Evolutionary conservation across 176 grass and related monocot species (phyloP).

Genomic region (Carex littledalei): DNA sequence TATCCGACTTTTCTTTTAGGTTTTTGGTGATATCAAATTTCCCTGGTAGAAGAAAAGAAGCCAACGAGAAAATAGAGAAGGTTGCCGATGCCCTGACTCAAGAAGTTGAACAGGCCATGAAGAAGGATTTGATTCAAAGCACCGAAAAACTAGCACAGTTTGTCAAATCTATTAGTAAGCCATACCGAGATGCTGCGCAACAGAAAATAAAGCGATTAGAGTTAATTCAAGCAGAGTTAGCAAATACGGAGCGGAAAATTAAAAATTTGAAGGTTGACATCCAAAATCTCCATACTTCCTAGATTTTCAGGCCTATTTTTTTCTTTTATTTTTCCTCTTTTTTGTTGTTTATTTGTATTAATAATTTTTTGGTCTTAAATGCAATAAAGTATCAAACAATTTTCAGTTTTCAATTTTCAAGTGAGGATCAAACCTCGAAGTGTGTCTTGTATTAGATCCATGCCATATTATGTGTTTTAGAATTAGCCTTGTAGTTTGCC

Average conservation of each 20-base stretch:
- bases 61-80: conserved; percentile 50
- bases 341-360: background rate
- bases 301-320: background rate
- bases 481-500: background rate
- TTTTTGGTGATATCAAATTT: conserved; percentile 87
- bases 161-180: conserved; percentile 60
- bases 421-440: background rate
- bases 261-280: conserved; percentile 74
- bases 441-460: background rate
- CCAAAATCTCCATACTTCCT: conserved; percentile 57
- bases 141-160: conserved; percentile 48
- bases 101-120: conserved; percentile 71
- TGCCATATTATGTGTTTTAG: background rate
- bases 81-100: conserved; percentile 49
- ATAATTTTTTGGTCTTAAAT: conserved; percentile 17
- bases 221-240: conserved; percentile 54
- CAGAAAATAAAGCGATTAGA: conserved; percentile 57
- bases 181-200: conserved; percentile 58
- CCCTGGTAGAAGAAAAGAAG: conserved; percentile 51
- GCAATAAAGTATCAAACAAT: background rate
- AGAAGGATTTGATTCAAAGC: conserved; percentile 58
- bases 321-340: background rate
- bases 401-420: background rate
- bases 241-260: conserved; percentile 47
- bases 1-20: conserved; percentile 19